Evolutionary conservation across 495 filamentous ascomycete genomes (phyloP), one percentile per base, ranked within the genome.

Genomic region (Amorphotheca resinae): DNA sequence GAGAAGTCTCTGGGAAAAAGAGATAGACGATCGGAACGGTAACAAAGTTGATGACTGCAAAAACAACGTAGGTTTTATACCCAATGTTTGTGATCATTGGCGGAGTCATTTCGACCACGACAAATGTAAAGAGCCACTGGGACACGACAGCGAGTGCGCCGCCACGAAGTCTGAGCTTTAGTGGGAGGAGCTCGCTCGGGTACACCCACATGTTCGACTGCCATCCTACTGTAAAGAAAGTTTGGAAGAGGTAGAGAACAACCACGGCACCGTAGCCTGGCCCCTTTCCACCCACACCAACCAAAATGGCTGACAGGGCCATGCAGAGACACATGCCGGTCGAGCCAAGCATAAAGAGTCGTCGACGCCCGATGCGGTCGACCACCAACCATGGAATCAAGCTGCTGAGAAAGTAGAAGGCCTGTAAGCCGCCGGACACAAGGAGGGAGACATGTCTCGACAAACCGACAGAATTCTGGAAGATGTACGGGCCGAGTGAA

Each of bases 31-130:
- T 63, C 0, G 76, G 75, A 33, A 82, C 64, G 52, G 82, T 82
- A 53, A 71, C 67, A 35, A 73, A 72, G 57, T 86, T 86, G 52
- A 82, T 79, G 48, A 77, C 76, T 9, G 82, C 82, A 55, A 86
- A 86, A 53, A 84, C 80, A 54, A 84, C 79, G 54, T 86, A 87
- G 2, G 79, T 84, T 57, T 72, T 63, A 53, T 79, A 85, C n/a
- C 59, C 58, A 49, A 85, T 85, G 33, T 64, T 72, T 40, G 73
- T 55, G 53, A 85, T 82, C 0, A 73, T 67, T 0, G 80, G 64
- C 0, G 82, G 82, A 0, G 80, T 80, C 46, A 84, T 73, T 70
- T 84, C 77, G 45, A 80, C 77, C 9, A 81, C 73, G 48, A 63
- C 46, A 44, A 68, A 73, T 51, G 72, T 75, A 47, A 69, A 62